phyloP scores from a whole-genome alignment of 1,139 yeast species.

The Yamadazyma diddensiae region DNA sequence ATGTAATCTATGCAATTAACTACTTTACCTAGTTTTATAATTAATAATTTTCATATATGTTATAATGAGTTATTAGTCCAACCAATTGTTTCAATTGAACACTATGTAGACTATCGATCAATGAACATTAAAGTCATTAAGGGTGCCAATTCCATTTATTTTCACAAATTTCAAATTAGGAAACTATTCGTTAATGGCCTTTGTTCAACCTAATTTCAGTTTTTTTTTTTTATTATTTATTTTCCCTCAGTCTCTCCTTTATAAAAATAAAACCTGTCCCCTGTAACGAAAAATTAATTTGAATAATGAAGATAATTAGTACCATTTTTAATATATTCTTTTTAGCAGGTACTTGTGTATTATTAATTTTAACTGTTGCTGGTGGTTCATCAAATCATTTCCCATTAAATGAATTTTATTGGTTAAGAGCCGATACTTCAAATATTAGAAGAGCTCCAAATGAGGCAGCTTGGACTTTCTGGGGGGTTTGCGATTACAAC shows the following conservation, averaged over 20 bases:
- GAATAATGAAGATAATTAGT: constrained; percentile 30
- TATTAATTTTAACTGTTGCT: constrained; percentile 59
- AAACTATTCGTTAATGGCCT: constrained; percentile 7
- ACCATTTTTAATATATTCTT: constrained; percentile 39
- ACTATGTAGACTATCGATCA: too few relatives aligned
- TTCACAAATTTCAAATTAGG: constrained; percentile 11
- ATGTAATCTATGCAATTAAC: too few relatives aligned
- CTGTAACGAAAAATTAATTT: background rate
- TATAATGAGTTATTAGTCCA: too few relatives aligned
- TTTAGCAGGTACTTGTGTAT: constrained; percentile 52
- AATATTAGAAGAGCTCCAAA: constrained; percentile 51
- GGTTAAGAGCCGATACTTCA: constrained; percentile 69
- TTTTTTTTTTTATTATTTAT: constrained; percentile 1
- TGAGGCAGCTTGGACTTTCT: constrained; percentile 71
- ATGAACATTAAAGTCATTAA: too few relatives aligned
- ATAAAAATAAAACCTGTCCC: constrained; percentile 9
- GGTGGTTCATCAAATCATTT: constrained; percentile 60
- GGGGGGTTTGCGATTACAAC: constrained; percentile 66
- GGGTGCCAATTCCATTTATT: constrained; percentile 5
- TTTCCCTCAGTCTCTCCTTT: constrained; percentile 3
- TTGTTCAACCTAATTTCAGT: constrained; percentile 6
- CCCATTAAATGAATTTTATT: constrained; percentile 67
- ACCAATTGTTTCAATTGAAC: too few relatives aligned
- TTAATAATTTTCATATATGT: too few relatives aligned
- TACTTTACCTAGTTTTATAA: too few relatives aligned